Base-by-base conservation (phyloP, 148 eudicot genomes). In the Amaranthus cruentus region DNA sequence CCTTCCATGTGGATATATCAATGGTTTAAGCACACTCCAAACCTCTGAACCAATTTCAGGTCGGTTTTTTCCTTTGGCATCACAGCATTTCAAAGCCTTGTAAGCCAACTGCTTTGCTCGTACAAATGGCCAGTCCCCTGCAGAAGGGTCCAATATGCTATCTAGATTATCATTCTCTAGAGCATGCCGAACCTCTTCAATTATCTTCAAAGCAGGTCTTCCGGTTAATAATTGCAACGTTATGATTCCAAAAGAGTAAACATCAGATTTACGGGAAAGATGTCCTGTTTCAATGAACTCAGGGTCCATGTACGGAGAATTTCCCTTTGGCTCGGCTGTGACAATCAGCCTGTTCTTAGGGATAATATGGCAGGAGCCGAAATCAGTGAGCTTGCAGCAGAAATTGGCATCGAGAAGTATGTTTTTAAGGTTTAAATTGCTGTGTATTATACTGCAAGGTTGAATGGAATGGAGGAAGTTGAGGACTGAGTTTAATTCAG, bases 121-220 rank as follows among this genome's bases (percentile, higher is more conserved):
- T 53, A 90, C 84, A 81, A 90, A 88, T 7, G 98, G 97, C 98
- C 98, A 95, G 70, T 94, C 96, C 47, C 98, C 98, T 74, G 97
- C 97, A 43, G 89, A 85, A 12, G 82, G 78, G 75, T 95, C 98
- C 72, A 95, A 73, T 55, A 90, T 21, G 63, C 75, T 58, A 18
- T 81, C 74, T 54, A 95, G 82, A 60, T 79, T 79, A 66, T 85
- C 96, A 8, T 85, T 80, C 55, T 86, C 83, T 49, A 91, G 52
- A 58, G 96, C 96, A 77, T 18, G 69, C 68, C 84, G 84, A 47
- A 94, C 91, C 72, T 87, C 89, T 80, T 79, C 81, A 6, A 74
- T 65, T 62, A 91, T 81, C 57, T 93, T 90, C 72, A 81, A 18
- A 15, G 92, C 89, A 3, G 89, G 69, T 67, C 72, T 89, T 52